Percentiles rank a stretch among this genome's conserved stretches.
phyloP scores from a whole-genome alignment of 805 yeast species.

The Myxozyma udenii region DNA sequence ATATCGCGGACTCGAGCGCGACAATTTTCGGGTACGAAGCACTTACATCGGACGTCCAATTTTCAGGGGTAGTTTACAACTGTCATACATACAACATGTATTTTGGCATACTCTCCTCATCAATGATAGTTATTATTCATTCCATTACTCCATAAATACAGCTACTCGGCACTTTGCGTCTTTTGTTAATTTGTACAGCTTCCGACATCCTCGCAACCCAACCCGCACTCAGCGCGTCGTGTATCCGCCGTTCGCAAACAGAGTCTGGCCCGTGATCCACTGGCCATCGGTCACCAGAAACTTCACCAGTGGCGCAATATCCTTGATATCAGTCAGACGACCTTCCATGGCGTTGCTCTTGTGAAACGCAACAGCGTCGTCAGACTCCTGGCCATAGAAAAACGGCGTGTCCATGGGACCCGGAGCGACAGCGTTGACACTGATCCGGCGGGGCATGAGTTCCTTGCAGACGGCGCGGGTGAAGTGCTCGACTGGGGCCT shows the following conservation, averaged over 20 bases:
- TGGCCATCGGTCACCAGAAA: conserved; percentile 62
- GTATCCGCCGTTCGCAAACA: conserved; percentile 63
- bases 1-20: too few species aligned
- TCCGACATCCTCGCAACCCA: too few species aligned
- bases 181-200: too few species aligned
- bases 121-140: too few species aligned
- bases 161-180: too few species aligned
- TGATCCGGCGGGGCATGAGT: conserved; percentile 65
- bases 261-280: conserved; percentile 71
- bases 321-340: conserved; percentile 56
- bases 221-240: conserved; percentile 49
- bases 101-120: too few species aligned
- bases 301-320: conserved; percentile 61
- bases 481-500: conserved; percentile 71
- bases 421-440: conserved; percentile 71
- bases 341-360: conserved; percentile 50
- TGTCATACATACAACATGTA: too few species aligned
- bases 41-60: too few species aligned
- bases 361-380: conserved; percentile 52
- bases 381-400: conserved; percentile 62
- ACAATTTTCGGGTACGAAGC: too few species aligned
- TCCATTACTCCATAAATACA: too few species aligned
- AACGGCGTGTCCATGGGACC: conserved; percentile 70
- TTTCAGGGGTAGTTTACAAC: too few species aligned
- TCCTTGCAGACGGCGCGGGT: conserved; percentile 70